These are phyloP conservation scores for Vicia sativa DNA, from an alignment of 306 rosid species.

Conservation along the genomic window DNA sequence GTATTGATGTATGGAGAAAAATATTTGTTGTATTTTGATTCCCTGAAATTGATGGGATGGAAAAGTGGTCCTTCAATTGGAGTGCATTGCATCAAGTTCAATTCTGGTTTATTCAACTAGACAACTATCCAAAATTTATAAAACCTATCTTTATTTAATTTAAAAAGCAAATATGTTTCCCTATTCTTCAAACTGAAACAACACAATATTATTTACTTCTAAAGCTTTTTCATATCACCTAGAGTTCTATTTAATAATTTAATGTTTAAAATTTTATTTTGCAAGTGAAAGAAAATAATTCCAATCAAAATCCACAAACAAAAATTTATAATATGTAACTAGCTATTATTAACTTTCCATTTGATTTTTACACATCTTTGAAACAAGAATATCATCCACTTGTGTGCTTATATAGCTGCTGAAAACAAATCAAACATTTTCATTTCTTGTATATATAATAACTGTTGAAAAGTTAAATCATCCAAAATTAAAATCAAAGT, in stretches of 20 bases:
- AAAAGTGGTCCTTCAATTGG: constrained; percentile 1
- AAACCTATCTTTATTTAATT: not conserved
- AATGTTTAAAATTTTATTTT: too few species aligned
- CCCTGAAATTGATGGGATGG: not conserved
- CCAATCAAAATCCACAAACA: constrained; percentile 4
- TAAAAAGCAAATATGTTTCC: not conserved
- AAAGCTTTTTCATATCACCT: not conserved
- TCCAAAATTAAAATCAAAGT: constrained; percentile 70
- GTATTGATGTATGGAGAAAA: constrained; percentile 7
- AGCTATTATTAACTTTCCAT: constrained; percentile 54
- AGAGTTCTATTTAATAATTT: not conserved
- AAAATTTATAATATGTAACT: constrained; percentile 29
- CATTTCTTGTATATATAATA: constrained; percentile 52
- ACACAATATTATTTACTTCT: not conserved
- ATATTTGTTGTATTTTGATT: constrained; percentile 1
- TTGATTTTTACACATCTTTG: constrained; percentile 40
- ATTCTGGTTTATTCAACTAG: not conserved
- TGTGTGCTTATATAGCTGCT: constrained; percentile 37
- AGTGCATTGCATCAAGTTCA: constrained; percentile 1
- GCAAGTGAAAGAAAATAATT: constrained; percentile 21
- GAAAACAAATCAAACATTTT: constrained; percentile 16
- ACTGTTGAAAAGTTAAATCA: constrained; percentile 44
- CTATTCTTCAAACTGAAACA: not conserved
- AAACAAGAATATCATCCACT: constrained; percentile 59
- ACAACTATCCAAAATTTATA: not conserved